Evolutionary conservation across 345 rosid genomes (phyloP).

Genomic region (Eucalyptus erythrocorys): DNA sequence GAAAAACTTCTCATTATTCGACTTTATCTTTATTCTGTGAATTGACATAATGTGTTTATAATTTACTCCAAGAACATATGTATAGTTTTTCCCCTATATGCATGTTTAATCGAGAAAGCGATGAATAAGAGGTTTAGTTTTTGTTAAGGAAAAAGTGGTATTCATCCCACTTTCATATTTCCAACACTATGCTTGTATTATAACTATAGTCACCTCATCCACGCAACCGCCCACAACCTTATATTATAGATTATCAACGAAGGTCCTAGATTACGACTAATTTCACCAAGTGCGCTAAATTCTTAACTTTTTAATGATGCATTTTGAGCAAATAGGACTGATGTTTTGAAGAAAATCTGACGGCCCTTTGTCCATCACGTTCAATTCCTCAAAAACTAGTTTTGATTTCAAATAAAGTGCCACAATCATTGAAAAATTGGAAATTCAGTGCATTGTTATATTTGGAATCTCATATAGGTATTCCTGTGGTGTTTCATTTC

Average conservation of each 20-base stretch:
- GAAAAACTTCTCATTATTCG: neutral
- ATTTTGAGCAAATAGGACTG: neutral
- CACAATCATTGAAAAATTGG: no score
- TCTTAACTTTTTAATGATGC: neutral
- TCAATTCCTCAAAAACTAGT: neutral
- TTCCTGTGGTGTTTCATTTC: no score
- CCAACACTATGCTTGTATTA: neutral
- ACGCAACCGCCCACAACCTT: neutral
- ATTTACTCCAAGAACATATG: neutral
- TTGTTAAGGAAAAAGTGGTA: neutral
- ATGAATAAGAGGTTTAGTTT: no score
- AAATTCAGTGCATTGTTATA: neutral
- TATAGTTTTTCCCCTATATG: neutral
- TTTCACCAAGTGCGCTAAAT: neutral
- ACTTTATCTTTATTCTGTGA: neutral
- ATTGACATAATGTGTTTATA: neutral
- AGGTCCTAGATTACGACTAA: neutral
- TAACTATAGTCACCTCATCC: no score
- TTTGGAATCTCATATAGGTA: no score
- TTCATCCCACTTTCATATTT: neutral
- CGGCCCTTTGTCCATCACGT: no score
- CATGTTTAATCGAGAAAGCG: neutral
- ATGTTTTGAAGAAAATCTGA: no score
- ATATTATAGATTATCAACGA: neutral
- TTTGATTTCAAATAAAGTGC: neutral